Conservation (phyloP, 225 moss, liverwort and hornwort genomes). For the Bryoerythrophyllum caledonicum region DNA sequence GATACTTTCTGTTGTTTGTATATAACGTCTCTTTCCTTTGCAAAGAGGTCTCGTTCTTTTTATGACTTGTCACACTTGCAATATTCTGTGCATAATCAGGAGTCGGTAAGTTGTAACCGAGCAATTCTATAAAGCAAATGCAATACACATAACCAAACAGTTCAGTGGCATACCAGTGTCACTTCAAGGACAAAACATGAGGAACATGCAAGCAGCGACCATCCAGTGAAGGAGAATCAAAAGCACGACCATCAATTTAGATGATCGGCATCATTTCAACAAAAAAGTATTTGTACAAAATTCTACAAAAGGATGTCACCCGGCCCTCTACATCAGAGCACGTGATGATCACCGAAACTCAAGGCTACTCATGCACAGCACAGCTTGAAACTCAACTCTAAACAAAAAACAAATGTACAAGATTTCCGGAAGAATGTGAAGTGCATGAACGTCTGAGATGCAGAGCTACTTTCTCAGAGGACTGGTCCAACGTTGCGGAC, state of each 20-base stretch:
- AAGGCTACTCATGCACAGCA: conserved; percentile 5
- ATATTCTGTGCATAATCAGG: too few relatives aligned
- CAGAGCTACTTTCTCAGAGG: conserved; percentile 1
- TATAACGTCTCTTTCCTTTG: neutral
- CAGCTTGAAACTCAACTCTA: too few relatives aligned
- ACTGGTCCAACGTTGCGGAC: conserved; percentile 15
- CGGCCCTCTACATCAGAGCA: conserved; percentile 31
- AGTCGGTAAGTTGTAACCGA: too few relatives aligned
- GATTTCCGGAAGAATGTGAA: conserved; percentile 9
- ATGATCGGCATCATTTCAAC: neutral
- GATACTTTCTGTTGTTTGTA: neutral
- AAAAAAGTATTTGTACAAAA: conserved; percentile 9
- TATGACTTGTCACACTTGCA: too few relatives aligned
- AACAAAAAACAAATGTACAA: conserved; percentile 20
- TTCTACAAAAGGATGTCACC: conserved; percentile 10
- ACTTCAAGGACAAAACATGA: neutral
- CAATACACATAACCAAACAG: too few relatives aligned
- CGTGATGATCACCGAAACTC: conserved; percentile 33
- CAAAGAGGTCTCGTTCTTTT: too few relatives aligned
- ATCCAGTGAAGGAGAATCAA: neutral
- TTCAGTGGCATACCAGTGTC: neutral
- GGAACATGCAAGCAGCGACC: neutral
- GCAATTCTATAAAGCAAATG: too few relatives aligned
- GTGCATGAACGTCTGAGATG: conserved; percentile 5
- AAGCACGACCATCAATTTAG: neutral